Evolutionary conservation across 2,329 filamentous ascomycete genomes (phyloP), one percentile per base, ranked within the genome.

Genomic region (Colletotrichum salicis): DNA sequence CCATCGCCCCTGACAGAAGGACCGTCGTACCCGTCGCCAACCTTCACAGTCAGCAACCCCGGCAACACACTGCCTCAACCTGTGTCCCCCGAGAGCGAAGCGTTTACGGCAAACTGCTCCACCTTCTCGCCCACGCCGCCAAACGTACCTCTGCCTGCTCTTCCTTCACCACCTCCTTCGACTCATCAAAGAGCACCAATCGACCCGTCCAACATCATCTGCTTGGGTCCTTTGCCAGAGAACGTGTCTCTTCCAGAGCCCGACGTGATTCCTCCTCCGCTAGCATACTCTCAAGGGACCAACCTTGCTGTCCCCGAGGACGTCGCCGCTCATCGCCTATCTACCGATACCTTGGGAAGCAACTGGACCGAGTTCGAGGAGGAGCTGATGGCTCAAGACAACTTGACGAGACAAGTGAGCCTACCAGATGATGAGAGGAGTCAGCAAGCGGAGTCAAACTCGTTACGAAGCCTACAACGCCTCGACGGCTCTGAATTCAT

Each of bases 351-450:
- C 2, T 77, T 90, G 8, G 87, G 88, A 24, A 90, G 88, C 76
- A 88, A 90, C 69, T 90, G 84, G 74, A 90, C 88, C 0, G 84
- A 88, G 11, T 85, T 89, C 29, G 86, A 90, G 72, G 85, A 86
- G 71, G 76, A 78, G n/a, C 77, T 79, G 7, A 75, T 79, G 13
- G 76, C 75, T 37, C 77, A 78, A 48, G 79, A 79, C 37, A 41
- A 41, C 64, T 67, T 79, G 52, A 75, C 76, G 11, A 74, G 76
- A 12, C 77, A 79, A 27, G 71, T 74, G 8, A 76, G 75, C 19
- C 41, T 74, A 24, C 75, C 73, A 27, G 68, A 61, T 48, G 54
- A 57, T 13, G n/a, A 12, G 37, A 56, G 67, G 31, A 67, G 75
- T 10, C 76, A 74, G 7, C 77, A 60, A 75, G 76, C 22, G 71